A percentile compares a stretch with the other conserved stretches of the same genome.
Evolutionary conservation across 495 filamentous ascomycete species (phyloP).

Genomic region (Penicillium chermesinum): DNA sequence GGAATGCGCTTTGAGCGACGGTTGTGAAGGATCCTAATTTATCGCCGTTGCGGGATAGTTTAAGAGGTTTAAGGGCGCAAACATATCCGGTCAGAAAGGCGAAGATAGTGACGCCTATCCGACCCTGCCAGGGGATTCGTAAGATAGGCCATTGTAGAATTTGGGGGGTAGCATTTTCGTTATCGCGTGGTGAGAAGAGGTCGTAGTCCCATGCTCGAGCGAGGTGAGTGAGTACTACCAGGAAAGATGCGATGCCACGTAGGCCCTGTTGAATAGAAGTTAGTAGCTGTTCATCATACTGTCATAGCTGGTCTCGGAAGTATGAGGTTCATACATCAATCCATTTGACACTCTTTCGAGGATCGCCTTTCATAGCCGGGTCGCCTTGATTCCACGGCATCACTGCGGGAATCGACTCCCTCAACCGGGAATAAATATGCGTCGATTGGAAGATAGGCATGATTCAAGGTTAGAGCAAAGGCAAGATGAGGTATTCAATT

Average conservation of each 20-base stretch:
- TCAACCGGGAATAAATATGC: slow-evolving; percentile 31
- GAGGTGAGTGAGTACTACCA: slow-evolving; percentile 66
- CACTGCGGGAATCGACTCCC: slow-evolving; percentile 21
- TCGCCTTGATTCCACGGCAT: slow-evolving; percentile 29
- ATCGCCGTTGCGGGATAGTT: slow-evolving; percentile 52
- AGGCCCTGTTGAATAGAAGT: slow-evolving; percentile 48
- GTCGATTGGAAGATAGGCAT: slow-evolving; percentile 23
- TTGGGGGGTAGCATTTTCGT: slow-evolving; percentile 42
- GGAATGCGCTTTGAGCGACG: slow-evolving; percentile 58
- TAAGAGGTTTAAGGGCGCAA: slow-evolving; percentile 61
- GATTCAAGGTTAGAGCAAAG: background rate
- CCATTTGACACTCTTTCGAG: slow-evolving; percentile 62
- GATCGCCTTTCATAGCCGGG: slow-evolving; percentile 32
- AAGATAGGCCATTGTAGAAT: slow-evolving; percentile 58
- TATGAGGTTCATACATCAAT: slow-evolving; percentile 52
- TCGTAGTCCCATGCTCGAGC: slow-evolving; percentile 55
- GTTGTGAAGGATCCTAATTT: slow-evolving; percentile 47
- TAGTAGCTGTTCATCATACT: slow-evolving; percentile 2
- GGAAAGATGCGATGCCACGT: slow-evolving; percentile 58
- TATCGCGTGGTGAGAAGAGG: slow-evolving; percentile 52
- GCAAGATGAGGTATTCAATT: slow-evolving; percentile 1
- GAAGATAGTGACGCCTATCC: slow-evolving; percentile 63
- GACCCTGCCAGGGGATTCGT: slow-evolving; percentile 60
- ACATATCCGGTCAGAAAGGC: slow-evolving; percentile 65
- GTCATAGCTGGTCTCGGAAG: slow-evolving; percentile 19